These are phyloP conservation scores for Craspedostauros australis DNA, from an alignment of 108 stramenopile species.

Conservation along the genomic window DNA sequence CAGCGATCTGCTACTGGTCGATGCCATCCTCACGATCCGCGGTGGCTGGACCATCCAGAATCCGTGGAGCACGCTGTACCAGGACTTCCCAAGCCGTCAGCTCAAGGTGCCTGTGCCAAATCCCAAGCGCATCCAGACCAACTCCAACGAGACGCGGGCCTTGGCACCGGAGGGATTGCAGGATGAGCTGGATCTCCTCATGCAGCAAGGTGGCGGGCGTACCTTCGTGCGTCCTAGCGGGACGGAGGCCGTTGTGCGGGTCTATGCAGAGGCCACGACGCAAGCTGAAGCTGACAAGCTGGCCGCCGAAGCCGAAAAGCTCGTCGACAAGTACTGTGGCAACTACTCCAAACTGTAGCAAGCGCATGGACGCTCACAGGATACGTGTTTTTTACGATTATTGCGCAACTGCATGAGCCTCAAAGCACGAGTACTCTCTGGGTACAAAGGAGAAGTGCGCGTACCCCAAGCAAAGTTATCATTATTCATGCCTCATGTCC, in stretches of 20 bases:
- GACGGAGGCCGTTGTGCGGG: slow-evolving; percentile 98
- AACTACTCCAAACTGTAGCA: no score
- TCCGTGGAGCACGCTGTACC: slow-evolving; percentile 85
- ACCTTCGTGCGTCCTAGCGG: slow-evolving; percentile 97
- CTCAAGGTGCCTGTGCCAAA: slow-evolving; percentile 91
- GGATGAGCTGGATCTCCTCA: slow-evolving; percentile 55
- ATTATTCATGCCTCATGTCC: no score
- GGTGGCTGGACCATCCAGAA: slow-evolving; percentile 50
- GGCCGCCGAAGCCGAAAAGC: slow-evolving; percentile 56
- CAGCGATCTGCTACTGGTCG: slow-evolving; percentile 90
- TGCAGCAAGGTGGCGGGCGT: slow-evolving; percentile 30
- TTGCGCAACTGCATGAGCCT: no score
- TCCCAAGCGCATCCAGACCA: slow-evolving; percentile 72
- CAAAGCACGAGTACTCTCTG: no score
- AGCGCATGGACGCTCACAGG: no score
- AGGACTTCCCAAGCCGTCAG: slow-evolving; percentile 91
- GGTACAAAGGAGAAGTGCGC: no score
- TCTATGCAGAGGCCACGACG: slow-evolving; percentile 93
- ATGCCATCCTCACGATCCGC: slow-evolving; percentile 71
- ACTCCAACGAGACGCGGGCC: slow-evolving; percentile 87
- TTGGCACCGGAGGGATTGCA: slow-evolving; percentile 76
- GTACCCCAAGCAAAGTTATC: no score
- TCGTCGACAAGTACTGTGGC: slow-evolving; percentile 64
- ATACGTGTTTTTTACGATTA: no score
- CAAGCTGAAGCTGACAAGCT: slow-evolving; percentile 59